Evolutionary conservation across 78 protist genomes (phyloP), one percentile per base, ranked within the genome.

Genomic region (Ministeria vibrans): DNA sequence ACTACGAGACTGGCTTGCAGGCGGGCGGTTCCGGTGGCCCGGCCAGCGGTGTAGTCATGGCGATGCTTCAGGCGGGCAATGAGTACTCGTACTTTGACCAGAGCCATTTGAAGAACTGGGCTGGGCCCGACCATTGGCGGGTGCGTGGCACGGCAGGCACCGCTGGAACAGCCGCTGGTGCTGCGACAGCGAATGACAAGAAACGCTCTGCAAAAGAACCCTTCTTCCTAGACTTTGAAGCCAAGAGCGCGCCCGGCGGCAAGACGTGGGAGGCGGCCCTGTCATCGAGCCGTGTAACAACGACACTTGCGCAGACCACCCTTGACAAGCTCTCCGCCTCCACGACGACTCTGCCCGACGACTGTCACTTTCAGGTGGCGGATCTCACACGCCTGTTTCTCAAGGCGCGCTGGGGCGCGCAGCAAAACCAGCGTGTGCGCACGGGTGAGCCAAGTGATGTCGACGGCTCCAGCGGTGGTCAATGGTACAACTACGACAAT

Each of bases 51-150:
- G 43, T 32, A 7, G 41, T 39, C 77, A 4, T 79, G 9, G 83
- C 78, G 45, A 4, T 79, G 30, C 30, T 9, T 15, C 55, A 41
- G 32, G 36, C 68, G 13, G 81, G 80, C 76, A 66, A 61, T 23
- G 84, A 87, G 51, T 85, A 75, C 30, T 49, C 53, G 32, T 79
- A 70, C 88, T 72, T 87, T 51, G 85, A 61, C 34, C 38, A 23
- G 7, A 32, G 36, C 28, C 30, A 27, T 27, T 27, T 77, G 34
- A 45, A 87, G 45, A 82, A 81, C 77, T 92, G 95, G 95, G 77
- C 86, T 0, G 91, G 91, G 23, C 88, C 89, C 3, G 42, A 43
- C n/a, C 89, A 86, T 70, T 92, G 95, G 95, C 43, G n/a, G 45
- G n/a, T 27, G 6, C 39, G 39, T n/a, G 36, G 20, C 73, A 6